A percentile compares a stretch with the other conserved stretches of the same genome.
Conservation (phyloP, 805 yeast species). For the Monosporozyma siamensis region DNA sequence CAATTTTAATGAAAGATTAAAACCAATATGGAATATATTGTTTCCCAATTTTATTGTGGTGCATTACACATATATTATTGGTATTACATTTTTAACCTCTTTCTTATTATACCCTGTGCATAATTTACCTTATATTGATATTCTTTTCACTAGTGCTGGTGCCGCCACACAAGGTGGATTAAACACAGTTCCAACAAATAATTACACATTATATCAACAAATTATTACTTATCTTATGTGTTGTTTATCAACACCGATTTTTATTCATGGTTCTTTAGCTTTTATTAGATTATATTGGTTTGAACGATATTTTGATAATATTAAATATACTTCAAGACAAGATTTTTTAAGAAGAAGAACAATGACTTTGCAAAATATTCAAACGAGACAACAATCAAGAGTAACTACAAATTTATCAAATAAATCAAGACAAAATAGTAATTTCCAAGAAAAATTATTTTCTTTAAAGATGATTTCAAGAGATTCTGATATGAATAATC, state of each 20-base stretch:
- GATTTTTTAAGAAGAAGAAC: slow-evolving; percentile 75
- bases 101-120: slow-evolving; percentile 64
- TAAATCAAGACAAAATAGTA: not conserved
- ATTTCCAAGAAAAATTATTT: slow-evolving; percentile 24
- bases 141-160: slow-evolving; percentile 63
- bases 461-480: slow-evolving; percentile 20
- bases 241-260: slow-evolving; percentile 71
- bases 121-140: slow-evolving; percentile 61
- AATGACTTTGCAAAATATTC: slow-evolving; percentile 19
- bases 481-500: not conserved
- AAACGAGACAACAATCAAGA: not conserved
- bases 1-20: slow-evolving; percentile 16
- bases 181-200: slow-evolving; percentile 61
- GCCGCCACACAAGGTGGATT: slow-evolving; percentile 86
- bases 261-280: slow-evolving; percentile 70
- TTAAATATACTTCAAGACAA: slow-evolving; percentile 60
- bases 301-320: slow-evolving; percentile 74
- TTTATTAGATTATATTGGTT: slow-evolving; percentile 79
- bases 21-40: slow-evolving; percentile 29
- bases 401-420: not conserved
- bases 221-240: slow-evolving; percentile 53
- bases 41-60: slow-evolving; percentile 43
- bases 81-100: slow-evolving; percentile 54
- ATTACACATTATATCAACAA: slow-evolving; percentile 65
- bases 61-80: slow-evolving; percentile 61